Percentiles rank a stretch among this genome's conserved stretches.
Conservation (phyloP, 768 basidiomycete species). For the Hericium erinaceus region DNA sequence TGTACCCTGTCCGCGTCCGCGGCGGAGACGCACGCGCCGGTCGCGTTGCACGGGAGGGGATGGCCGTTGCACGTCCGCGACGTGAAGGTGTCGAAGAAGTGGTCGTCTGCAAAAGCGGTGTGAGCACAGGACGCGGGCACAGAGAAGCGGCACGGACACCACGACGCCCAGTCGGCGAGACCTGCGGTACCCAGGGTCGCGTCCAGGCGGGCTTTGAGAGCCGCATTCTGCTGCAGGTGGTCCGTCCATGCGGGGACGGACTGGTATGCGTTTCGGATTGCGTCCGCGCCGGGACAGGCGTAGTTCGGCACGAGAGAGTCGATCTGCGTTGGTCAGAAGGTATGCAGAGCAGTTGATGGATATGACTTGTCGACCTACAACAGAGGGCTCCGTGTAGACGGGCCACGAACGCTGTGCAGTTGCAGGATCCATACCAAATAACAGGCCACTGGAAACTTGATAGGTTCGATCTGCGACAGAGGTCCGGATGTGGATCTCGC, state of each 20-base stretch:
- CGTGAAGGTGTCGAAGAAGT: constrained; percentile 44
- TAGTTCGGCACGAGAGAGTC: constrained; percentile 40
- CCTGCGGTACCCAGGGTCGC: constrained; percentile 31
- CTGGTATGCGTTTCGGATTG: constrained; percentile 31
- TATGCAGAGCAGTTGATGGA: neutral
- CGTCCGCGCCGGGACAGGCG: constrained; percentile 31
- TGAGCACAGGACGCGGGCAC: neutral
- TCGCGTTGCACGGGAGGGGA: constrained; percentile 34
- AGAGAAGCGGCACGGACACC: constrained; percentile 27
- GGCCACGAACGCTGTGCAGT: constrained; percentile 25
- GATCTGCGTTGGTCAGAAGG: constrained; percentile 23
- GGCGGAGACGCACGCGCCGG: constrained; percentile 31
- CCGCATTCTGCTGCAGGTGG: constrained; percentile 29
- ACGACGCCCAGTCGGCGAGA: constrained; percentile 32
- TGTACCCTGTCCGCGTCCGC: constrained; percentile 28
- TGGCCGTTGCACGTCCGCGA: constrained; percentile 38
- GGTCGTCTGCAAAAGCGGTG: constrained; percentile 28
- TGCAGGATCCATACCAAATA: constrained; percentile 35
- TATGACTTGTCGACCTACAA: constrained; percentile 15
- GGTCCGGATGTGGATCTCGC: constrained; percentile 34
- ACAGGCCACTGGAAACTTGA: constrained; percentile 35
- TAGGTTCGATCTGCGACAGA: constrained; percentile 38
- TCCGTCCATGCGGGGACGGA: constrained; percentile 37
- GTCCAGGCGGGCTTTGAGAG: constrained; percentile 29
- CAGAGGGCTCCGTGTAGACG: constrained; percentile 32